Base-by-base conservation (phyloP, 1,139 yeast genomes). In the Suhomyces maxii region DNA sequence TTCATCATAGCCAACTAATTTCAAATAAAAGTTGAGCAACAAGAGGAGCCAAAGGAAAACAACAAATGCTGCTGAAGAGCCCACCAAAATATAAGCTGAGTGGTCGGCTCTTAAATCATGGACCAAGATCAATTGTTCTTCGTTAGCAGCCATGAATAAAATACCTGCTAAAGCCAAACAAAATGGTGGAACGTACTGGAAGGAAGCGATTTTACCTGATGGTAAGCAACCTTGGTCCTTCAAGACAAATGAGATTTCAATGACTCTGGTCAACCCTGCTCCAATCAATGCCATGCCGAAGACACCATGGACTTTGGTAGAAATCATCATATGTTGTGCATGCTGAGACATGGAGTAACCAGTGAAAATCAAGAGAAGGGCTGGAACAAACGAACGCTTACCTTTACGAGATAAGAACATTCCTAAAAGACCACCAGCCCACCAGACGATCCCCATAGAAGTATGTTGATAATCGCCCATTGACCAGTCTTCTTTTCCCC, bases 281-380 rank as follows among this genome's bases (percentile, higher is more conserved):
- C 76, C 64, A 83, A 89, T 88, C 46, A 91, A 75, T 9, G 84
- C 85, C 48, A 83, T 64, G 0, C 98, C 98, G 67, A 91, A 91
- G 69, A 90, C 77, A 12, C 82, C 82, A 62, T 91, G 98, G 35
- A 91, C 91, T 63, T 87, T 85, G 3, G 97, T 89, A 37, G 95
- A 86, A 26, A 90, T 81, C 49, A 64, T 75, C 56, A 88, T 69
- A 49, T 81, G 79, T 66, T 91, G 98, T 2, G 80, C 77, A 67
- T 91, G 98, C 56, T 89, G 86, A 41, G 91, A 79, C 98, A 91
- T 91, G 35, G 97, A 87, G 79, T 89, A 91, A 1, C 97, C 98
- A 0, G 97, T 91, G 61, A 86, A 85, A 8, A 90, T 80, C 55
- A 91, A 78, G 41, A 93, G 79, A 36, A 89, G 57, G 0, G 96